Evolutionary conservation across 257 asterid species (phyloP).

Genomic region (Ehretia macrophylla): DNA sequence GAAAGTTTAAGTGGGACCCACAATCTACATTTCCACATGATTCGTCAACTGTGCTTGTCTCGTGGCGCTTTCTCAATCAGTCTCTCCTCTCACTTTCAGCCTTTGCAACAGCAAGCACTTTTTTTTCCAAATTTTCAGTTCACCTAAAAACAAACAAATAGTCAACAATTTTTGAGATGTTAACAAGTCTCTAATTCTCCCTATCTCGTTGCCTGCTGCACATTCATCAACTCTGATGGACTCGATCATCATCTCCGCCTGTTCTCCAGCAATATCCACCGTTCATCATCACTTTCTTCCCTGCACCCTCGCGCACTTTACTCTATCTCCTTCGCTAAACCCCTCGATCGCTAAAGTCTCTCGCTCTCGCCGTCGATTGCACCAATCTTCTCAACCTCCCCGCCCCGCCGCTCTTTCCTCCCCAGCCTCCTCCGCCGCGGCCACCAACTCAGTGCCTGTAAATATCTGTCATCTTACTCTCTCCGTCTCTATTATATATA

Average conservation of each 20-base stretch:
- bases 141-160: neutral
- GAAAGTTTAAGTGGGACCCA: too few species aligned
- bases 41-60: too few species aligned
- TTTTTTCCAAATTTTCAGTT: too few species aligned
- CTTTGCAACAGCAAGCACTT: too few species aligned
- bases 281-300: neutral
- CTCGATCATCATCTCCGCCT: neutral
- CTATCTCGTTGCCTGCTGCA: neutral
- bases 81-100: too few species aligned
- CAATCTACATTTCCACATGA: too few species aligned
- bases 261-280: neutral
- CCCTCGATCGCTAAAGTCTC: neutral
- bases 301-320: neutral
- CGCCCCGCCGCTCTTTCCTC: neutral
- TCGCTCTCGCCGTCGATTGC: neutral
- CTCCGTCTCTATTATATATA: too few species aligned
- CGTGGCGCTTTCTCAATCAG: too few species aligned
- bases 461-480: too few species aligned
- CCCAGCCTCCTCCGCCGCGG: neutral
- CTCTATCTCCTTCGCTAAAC: neutral
- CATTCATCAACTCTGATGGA: neutral
- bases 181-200: neutral
- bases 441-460: neutral
- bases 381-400: neutral
- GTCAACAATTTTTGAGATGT: neutral